Conservation (phyloP, 441 rosid species). For the Mallotus japonicus region DNA sequence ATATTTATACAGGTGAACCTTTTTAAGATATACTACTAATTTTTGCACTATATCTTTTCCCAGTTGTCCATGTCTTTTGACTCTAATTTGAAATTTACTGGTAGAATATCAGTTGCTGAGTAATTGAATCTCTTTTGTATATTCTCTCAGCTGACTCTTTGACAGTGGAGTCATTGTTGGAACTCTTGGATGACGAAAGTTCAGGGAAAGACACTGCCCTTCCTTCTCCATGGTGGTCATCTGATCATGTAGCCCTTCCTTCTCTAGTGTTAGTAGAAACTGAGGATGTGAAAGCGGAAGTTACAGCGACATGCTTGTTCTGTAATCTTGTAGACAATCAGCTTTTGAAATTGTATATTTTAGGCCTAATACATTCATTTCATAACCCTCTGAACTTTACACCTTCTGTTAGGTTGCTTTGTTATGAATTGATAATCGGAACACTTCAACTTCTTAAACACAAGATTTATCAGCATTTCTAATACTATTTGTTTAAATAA, state of each 20-base stretch:
- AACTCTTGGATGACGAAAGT: conserved; percentile 95
- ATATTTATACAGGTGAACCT: conserved; percentile 87
- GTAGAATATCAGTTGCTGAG: background rate
- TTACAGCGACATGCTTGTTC: no score
- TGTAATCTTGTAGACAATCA: no score
- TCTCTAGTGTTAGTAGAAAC: background rate
- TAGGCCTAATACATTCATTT: no score
- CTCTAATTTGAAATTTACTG: conserved; percentile 11
- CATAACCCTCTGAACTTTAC: no score
- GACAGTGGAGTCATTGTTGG: conserved; percentile 85
- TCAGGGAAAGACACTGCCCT: conserved; percentile 98
- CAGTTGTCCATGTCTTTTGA: background rate
- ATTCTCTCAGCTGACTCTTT: conserved; percentile 76
- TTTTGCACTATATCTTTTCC: background rate
- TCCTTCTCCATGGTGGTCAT: conserved; percentile 99
- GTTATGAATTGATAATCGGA: no score
- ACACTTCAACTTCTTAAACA: no score
- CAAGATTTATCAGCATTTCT: no score
- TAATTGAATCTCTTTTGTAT: background rate
- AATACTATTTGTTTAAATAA: no score
- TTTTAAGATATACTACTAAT: background rate
- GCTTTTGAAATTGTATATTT: no score
- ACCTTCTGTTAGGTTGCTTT: no score
- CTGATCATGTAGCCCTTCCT: conserved; percentile 99
- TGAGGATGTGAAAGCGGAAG: no score